A percentile compares a stretch with the other conserved stretches of the same genome.
These are phyloP conservation scores for Odontarrhena argentea DNA, from an alignment of 345 rosid species.

Conservation along the genomic window DNA sequence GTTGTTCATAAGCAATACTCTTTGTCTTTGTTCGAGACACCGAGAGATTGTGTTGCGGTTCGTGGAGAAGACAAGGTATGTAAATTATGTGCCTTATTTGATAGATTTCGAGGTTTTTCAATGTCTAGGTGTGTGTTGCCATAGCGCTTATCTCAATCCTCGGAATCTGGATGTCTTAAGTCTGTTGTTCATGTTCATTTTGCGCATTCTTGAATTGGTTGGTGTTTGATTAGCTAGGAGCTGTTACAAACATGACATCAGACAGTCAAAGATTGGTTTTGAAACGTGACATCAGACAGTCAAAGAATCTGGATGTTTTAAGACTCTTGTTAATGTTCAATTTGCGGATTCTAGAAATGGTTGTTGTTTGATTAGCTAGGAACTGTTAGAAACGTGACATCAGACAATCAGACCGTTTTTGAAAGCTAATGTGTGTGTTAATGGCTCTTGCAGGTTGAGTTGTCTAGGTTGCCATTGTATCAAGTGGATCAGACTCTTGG, in stretches of 20 bases:
- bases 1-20: conserved; percentile 79
- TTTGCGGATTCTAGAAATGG: no score
- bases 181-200: no score
- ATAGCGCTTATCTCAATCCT: no score
- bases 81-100: neutral
- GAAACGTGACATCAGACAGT: no score
- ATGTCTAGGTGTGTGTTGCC: no score
- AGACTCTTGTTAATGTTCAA: no score
- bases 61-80: conserved; percentile 24
- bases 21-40: conserved; percentile 82
- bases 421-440: neutral
- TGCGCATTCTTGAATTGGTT: neutral
- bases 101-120: neutral
- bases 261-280: no score
- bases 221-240: neutral
- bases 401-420: neutral
- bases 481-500: conserved; percentile 31
- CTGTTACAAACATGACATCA: neutral
- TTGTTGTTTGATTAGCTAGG: neutral
- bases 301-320: no score
- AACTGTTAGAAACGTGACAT: neutral
- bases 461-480: conserved; percentile 33
- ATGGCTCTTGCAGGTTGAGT: conserved; percentile 24
- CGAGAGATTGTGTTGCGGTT: conserved; percentile 67
- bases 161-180: neutral